Percentiles rank a stretch among this genome's conserved stretches.
These are phyloP conservation scores for Candida freyschussii DNA, from an alignment of 1,139 yeast genomes.

Conservation along the genomic window DNA sequence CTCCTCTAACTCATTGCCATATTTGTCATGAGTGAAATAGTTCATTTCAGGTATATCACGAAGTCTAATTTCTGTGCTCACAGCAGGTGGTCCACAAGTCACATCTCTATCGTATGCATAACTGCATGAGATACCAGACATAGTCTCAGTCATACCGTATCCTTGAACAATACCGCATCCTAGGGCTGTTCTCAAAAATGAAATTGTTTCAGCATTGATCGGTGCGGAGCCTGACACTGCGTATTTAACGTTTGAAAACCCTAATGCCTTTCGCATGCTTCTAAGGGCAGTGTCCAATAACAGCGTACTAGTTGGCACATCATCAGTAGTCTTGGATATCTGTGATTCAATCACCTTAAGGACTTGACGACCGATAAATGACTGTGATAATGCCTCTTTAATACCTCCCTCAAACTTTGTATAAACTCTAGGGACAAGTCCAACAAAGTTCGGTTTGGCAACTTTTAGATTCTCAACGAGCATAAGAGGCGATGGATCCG, in stretches of 20 bases:
- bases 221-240: conserved; percentile 73
- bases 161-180: conserved; percentile 56
- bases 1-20: conserved; percentile 32
- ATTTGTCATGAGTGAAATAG: conserved; percentile 47
- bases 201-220: conserved; percentile 52
- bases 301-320: conserved; percentile 30
- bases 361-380: conserved; percentile 35
- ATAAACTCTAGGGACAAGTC: conserved; percentile 59
- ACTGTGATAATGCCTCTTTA: conserved; percentile 49
- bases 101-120: conserved; percentile 39
- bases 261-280: conserved; percentile 51
- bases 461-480: conserved; percentile 48
- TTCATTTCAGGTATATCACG: conserved; percentile 67
- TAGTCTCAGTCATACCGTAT: conserved; percentile 73
- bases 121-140: conserved; percentile 55
- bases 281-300: conserved; percentile 32
- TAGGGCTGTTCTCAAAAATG: conserved; percentile 58
- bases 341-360: conserved; percentile 34
- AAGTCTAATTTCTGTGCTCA: conserved; percentile 53
- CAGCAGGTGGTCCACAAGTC: conserved; percentile 57
- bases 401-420: conserved; percentile 50
- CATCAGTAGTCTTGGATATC: conserved; percentile 29
- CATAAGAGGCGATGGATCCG: conserved; percentile 26
- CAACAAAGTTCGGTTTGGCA: conserved; percentile 45
- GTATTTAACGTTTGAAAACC: conserved; percentile 45